Conservation (phyloP, 2,329 filamentous ascomycete genomes). For the Colletotrichum sansevieriae region DNA sequence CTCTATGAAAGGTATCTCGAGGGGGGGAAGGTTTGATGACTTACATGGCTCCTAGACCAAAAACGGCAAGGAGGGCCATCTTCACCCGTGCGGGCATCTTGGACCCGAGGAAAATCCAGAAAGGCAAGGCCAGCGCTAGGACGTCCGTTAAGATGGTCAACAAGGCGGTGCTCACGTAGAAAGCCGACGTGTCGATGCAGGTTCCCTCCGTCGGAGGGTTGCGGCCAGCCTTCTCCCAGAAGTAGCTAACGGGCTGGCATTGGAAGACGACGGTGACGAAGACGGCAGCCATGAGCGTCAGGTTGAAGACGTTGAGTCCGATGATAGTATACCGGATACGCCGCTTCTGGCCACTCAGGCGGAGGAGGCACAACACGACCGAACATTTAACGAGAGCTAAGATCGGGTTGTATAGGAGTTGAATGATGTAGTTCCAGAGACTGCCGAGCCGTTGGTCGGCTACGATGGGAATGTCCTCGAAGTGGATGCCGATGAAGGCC, state of each 20-base stretch:
- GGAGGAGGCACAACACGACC: constrained; percentile 51
- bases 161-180: constrained; percentile 51
- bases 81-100: constrained; percentile 51
- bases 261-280: constrained; percentile 56
- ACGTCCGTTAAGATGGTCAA: constrained; percentile 58
- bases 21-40: constrained; percentile 2
- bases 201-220: constrained; percentile 32
- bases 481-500: constrained; percentile 34
- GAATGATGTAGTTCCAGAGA: constrained; percentile 50
- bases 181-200: constrained; percentile 35
- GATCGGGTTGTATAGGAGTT: constrained; percentile 53
- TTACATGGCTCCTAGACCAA: constrained; percentile 49
- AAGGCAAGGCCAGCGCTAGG: constrained; percentile 52
- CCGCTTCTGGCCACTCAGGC: constrained; percentile 49
- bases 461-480: constrained; percentile 31
- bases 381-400: constrained; percentile 53
- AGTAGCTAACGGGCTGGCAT: constrained; percentile 54
- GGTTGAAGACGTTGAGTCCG: constrained; percentile 52
- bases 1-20: too few species aligned
- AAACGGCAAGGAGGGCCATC: constrained; percentile 51
- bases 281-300: constrained; percentile 51
- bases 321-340: constrained; percentile 47
- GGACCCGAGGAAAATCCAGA: constrained; percentile 52
- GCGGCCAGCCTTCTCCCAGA: constrained; percentile 48
- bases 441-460: constrained; percentile 28